Base-by-base conservation (phyloP, 2,329 filamentous ascomycete genomes). In the Fusarium avenaceum region DNA sequence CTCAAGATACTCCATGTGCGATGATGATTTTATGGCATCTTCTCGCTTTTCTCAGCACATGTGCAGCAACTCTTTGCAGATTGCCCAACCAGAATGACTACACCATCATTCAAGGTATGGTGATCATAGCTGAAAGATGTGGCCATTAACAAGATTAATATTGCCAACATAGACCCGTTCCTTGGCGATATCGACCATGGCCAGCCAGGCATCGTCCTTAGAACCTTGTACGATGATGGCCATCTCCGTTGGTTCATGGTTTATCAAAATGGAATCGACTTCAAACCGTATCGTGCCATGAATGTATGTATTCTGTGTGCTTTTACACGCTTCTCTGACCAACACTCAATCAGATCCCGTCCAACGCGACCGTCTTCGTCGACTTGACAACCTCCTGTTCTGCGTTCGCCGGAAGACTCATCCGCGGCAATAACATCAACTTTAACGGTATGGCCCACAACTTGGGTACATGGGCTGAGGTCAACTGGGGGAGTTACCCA, bases 211-310 rank as follows among this genome's bases (percentile, higher is more conserved):
- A 54, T 71, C 3, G 52, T 17, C 13, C 38, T 71, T 14, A 22
- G 57, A 19, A 50, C 48, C 3, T 38, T 24, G 3, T 64, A 71
- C 51, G 35, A 47, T 2, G 54, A 71, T 1, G 42, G 14, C 3
- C 24, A 10, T 30, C 26, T 45, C 4, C 68, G 57, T 22, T 71
- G 68, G 68, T 71, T 71, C 30, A 69, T 71, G 61, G 43, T 64
- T 6, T 71, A 71, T 24, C 68, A 71, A 43, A 71, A 71, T 7
- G 60, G 54, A 14, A 59, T 69, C 19, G 68, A 71, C 38, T 65
- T 57, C 11, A 71, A 71, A 17, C 68, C 68, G 8, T 71, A 71
- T 7, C 65, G 65, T 17, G 68, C 68, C 7, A 69, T 71, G 50
- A 71, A 55, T 52, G 68, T 47, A 39, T 9, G 7, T 19, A n/a